Percentiles rank a stretch among this genome's conserved stretches.
These are phyloP conservation scores for Eleusine indica DNA, from an alignment of 176 grass and related monocot species.

Conservation along the genomic window DNA sequence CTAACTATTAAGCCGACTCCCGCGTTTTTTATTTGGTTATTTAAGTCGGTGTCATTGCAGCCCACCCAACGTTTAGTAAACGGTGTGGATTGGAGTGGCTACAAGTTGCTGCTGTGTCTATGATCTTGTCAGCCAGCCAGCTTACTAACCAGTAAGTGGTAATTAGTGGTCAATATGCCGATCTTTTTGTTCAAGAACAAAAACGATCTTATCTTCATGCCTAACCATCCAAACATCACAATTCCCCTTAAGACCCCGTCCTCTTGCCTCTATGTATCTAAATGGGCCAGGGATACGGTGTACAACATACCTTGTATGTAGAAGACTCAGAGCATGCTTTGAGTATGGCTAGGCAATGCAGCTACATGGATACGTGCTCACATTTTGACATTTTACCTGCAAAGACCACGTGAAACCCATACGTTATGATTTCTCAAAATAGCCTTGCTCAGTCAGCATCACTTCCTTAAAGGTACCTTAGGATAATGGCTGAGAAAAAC, in stretches of 20 bases:
- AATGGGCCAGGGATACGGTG: background rate
- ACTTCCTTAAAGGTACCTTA: conserved; percentile 8
- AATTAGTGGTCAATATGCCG: conserved; percentile 19
- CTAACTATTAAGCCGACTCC: conserved; percentile 7
- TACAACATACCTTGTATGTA: conserved; percentile 41
- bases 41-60: background rate
- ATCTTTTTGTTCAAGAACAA: conserved; percentile 29
- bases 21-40: conserved; percentile 6
- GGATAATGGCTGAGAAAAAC: conserved; percentile 4
- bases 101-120: conserved; percentile 24
- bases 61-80: conserved; percentile 11
- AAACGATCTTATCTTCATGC: conserved; percentile 39
- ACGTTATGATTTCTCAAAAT: conserved; percentile 13
- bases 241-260: conserved; percentile 34
- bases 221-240: conserved; percentile 34
- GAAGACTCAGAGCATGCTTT: conserved; percentile 3
- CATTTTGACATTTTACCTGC: conserved; percentile 32
- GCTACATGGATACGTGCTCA: conserved; percentile 14
- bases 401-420: conserved; percentile 42
- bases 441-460: conserved; percentile 24
- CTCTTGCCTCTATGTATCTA: conserved; percentile 12
- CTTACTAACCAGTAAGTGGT: conserved; percentile 10
- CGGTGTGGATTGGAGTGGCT: conserved; percentile 16
- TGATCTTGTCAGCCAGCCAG: conserved; percentile 30
- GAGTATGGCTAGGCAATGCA: conserved; percentile 20